phyloP scores from a whole-genome alignment of 345 rosid species.

The Acer negundo region DNA sequence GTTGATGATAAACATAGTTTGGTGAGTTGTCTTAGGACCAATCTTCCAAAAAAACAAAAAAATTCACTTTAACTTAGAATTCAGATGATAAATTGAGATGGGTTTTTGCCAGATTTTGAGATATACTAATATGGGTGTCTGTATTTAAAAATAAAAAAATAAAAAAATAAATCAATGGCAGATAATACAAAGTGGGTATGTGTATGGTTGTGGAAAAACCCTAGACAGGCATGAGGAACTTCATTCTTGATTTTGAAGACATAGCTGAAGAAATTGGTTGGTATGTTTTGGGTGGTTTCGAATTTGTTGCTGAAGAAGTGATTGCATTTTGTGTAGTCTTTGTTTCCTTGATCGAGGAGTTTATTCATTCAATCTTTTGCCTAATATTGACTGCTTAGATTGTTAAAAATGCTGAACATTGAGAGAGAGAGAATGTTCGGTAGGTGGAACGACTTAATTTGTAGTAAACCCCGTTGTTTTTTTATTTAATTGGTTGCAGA shows the following conservation, averaged over 20 bases:
- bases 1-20: background rate
- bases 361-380: slow-evolving; percentile 20
- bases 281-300: slow-evolving; percentile 31
- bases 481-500: background rate
- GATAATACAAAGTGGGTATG: background rate
- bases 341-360: slow-evolving; percentile 26
- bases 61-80: background rate
- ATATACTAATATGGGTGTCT: slow-evolving; percentile 1
- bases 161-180: background rate
- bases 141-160: background rate
- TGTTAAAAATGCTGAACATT: background rate
- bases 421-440: background rate
- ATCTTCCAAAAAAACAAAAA: too few species aligned
- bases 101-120: slow-evolving; percentile 17
- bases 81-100: slow-evolving; percentile 5
- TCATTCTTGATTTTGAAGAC: slow-evolving; percentile 32
- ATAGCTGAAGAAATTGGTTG: slow-evolving; percentile 35
- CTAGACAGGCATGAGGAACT: slow-evolving; percentile 35
- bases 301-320: slow-evolving; percentile 29
- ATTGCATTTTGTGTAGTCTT: slow-evolving; percentile 24
- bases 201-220: slow-evolving; percentile 6
- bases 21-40: background rate
- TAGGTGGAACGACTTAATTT: background rate
- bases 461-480: slow-evolving; percentile 1
- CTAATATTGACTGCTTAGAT: slow-evolving; percentile 26